Evolutionary conservation across 495 filamentous ascomycete species (phyloP).

Genomic region (Jackrogersella multiformis): DNA sequence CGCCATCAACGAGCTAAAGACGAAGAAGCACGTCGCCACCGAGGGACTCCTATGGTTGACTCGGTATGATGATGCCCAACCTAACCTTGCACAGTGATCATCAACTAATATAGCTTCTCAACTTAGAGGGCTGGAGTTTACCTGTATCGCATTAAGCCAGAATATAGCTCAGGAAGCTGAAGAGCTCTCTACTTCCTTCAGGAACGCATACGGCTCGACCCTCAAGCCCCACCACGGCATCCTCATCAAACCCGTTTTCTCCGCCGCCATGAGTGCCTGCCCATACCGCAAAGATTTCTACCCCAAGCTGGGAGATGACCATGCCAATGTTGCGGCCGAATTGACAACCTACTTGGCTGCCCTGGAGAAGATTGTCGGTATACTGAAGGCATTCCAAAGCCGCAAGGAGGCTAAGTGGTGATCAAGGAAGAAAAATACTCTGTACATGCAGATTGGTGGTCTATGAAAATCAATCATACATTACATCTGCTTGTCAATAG

Average conservation of each 20-base stretch:
- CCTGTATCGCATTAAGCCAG: constrained; percentile 78
- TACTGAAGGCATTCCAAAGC: constrained; percentile 77
- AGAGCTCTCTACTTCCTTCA: constrained; percentile 89
- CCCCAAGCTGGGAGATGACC: constrained; percentile 77
- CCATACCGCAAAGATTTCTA: constrained; percentile 95
- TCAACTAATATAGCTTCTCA: constrained; percentile 12
- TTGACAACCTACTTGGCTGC: constrained; percentile 75
- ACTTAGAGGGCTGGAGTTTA: constrained; percentile 89
- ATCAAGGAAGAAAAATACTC: constrained; percentile 6
- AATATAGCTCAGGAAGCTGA: constrained; percentile 71
- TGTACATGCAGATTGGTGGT: neutral
- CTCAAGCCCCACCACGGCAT: constrained; percentile 92
- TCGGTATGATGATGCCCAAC: constrained; percentile 64
- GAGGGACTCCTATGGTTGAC: constrained; percentile 93
- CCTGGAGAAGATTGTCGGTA: constrained; percentile 75
- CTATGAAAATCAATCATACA: neutral
- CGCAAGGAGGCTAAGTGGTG: constrained; percentile 78
- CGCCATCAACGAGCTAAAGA: constrained; percentile 84
- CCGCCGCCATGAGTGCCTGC: constrained; percentile 87
- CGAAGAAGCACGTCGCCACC: constrained; percentile 82
- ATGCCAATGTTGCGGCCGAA: constrained; percentile 66
- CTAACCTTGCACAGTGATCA: neutral
- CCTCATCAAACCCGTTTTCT: constrained; percentile 87
- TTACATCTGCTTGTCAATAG: neutral
- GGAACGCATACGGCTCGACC: constrained; percentile 79